A percentile compares a stretch with the other conserved stretches of the same genome.
These are phyloP conservation scores for Monosporascus sp. DNA, from an alignment of 2,329 filamentous ascomycete species.

Conservation along the genomic window DNA sequence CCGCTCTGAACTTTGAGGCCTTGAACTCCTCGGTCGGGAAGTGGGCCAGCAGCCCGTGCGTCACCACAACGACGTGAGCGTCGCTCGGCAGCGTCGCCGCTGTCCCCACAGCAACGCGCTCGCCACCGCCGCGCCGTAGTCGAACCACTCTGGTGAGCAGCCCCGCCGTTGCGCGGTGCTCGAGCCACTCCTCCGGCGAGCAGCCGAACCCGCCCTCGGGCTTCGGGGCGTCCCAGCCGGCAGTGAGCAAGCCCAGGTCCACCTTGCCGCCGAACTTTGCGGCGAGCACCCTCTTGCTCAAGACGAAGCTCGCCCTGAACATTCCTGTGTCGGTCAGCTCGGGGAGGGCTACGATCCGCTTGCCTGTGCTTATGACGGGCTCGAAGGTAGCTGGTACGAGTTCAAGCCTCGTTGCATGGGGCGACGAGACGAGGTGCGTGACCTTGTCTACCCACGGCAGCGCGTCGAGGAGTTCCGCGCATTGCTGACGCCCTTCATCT, in stretches of 20 bases:
- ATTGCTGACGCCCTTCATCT: background rate
- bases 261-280: background rate
- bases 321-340: background rate
- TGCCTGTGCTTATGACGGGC: background rate
- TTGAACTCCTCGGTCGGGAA: no score
- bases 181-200: background rate
- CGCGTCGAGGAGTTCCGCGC: background rate
- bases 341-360: background rate
- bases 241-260: background rate
- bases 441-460: background rate
- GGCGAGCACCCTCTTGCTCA: background rate
- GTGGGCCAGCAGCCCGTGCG: no score
- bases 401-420: background rate
- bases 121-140: background rate
- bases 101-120: no score
- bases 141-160: background rate
- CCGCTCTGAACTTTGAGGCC: no score
- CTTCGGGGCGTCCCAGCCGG: background rate
- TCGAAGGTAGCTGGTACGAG: background rate
- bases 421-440: background rate
- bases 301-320: background rate
- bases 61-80: no score
- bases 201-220: background rate
- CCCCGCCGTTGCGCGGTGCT: background rate
- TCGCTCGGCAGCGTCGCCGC: no score